These are phyloP conservation scores for Thelonectria discophora DNA, from an alignment of 2,329 filamentous ascomycete species.

Conservation along the genomic window DNA sequence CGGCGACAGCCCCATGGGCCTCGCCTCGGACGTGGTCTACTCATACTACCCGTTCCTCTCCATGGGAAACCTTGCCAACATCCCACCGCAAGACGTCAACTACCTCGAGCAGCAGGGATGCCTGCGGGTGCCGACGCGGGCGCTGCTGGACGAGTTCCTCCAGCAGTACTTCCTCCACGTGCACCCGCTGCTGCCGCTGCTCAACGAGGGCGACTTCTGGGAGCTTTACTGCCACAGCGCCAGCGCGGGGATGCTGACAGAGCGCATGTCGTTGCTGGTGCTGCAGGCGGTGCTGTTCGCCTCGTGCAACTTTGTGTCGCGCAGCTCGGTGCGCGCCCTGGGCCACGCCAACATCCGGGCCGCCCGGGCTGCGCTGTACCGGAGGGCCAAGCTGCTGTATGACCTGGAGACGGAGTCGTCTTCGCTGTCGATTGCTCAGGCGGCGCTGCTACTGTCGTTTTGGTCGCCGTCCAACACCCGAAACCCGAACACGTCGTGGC, in stretches of 20 bases:
- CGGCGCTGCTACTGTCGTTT: conserved; percentile 54
- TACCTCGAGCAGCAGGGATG: conserved; percentile 31
- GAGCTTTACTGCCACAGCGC: conserved; percentile 29
- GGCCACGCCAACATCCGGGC: conserved; percentile 55
- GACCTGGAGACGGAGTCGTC: conserved; percentile 57
- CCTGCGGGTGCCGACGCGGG: conserved; percentile 22
- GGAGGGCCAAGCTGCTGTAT: conserved; percentile 50
- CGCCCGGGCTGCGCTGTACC: conserved; percentile 56
- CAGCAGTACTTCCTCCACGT: conserved; percentile 32
- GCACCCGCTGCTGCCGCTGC: conserved; percentile 27
- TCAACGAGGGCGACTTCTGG: conserved; percentile 36
- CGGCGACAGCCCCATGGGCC: conserved; percentile 12
- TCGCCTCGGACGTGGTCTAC: conserved; percentile 27
- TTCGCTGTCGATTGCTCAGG: conserved; percentile 51
- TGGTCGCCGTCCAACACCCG: conserved; percentile 50
- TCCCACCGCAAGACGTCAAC: conserved; percentile 28
- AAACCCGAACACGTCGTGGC: conserved; percentile 58
- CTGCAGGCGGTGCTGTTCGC: conserved; percentile 58
- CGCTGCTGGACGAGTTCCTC: conserved; percentile 29
- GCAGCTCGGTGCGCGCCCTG: conserved; percentile 50
- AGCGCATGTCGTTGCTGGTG: conserved; percentile 54
- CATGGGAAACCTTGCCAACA: conserved; percentile 27
- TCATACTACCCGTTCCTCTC: conserved; percentile 30
- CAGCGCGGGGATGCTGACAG: conserved; percentile 28
- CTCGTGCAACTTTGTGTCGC: conserved; percentile 54